Base-by-base conservation (phyloP, 768 basidiomycete genomes). In the Mycena galopus region DNA sequence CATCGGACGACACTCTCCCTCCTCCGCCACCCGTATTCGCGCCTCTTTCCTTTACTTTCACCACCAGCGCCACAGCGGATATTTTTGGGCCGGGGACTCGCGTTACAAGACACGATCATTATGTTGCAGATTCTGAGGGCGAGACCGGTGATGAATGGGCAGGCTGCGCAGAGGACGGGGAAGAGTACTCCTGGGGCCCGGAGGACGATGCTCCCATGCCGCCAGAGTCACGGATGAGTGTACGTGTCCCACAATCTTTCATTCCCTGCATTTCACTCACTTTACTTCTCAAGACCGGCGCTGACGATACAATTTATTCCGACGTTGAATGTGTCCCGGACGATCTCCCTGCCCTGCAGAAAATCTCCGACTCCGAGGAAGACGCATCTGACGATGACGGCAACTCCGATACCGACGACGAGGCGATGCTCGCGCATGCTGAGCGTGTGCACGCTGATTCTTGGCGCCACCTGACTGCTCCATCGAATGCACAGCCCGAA, bases 201-300 rank as follows among this genome's bases (percentile, higher is more conserved):
- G 37, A 56, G 16, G 65, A 66, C 55, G 42, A 66, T 44, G 65
- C 55, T 23, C 55, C 65, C 11, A 21, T 21, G 37, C 53, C 39
- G 2, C 65, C 65, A 2, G 65, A 66, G 50, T 65, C 63, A 17
- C 63, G 39, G 23, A 23, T 53, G 32, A 64, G 63, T 19, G 53
- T 19, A 21, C 53, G 29, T 19, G n/a, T 14, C 29, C 53, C 8
- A 17, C 42, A 8, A 56, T 3, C 32, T 29, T 56, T 53, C 51
- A 53, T 50, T 21, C n/a, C n/a, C 47, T n/a, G 17, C 25, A n/a
- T 53, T 53, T 25, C 7, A 9, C 51, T 9, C 51, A 14, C 51
- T 12, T 29, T 3, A 23, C 8, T 23, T 32, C 16, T 27, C 2
- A 19, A 4, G 29, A 42, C 16, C 16, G 39, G 7, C 16, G 29